Evolutionary conservation across 2,329 filamentous ascomycete species (phyloP).

Genomic region (Cladosporium sp.): DNA sequence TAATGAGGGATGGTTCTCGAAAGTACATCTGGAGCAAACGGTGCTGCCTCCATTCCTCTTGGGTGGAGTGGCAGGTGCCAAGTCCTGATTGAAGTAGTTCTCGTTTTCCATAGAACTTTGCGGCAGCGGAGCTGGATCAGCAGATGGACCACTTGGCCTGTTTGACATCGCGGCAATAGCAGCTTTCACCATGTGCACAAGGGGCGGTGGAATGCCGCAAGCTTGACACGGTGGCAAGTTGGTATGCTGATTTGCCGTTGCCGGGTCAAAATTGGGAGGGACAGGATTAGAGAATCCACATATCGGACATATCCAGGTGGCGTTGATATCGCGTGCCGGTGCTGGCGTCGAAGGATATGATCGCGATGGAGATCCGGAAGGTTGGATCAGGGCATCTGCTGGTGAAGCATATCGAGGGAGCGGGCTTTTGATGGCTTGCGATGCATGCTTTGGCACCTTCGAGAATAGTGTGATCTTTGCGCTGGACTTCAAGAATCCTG

Average conservation of each 20-base stretch:
- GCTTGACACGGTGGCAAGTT: slow-evolving; percentile 82
- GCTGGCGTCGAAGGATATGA: slow-evolving; percentile 43
- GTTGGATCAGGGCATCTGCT: slow-evolving; percentile 36
- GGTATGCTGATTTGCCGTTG: slow-evolving; percentile 72
- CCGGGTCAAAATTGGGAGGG: slow-evolving; percentile 88
- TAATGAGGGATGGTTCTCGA: slow-evolving; percentile 85
- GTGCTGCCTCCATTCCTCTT: not conserved
- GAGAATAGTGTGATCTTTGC: slow-evolving; percentile 86
- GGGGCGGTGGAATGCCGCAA: slow-evolving; percentile 87
- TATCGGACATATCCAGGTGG: slow-evolving; percentile 94
- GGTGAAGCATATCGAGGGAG: slow-evolving; percentile 45
- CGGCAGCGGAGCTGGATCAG: not conserved
- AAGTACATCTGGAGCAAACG: slow-evolving; percentile 81
- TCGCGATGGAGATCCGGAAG: slow-evolving; percentile 45
- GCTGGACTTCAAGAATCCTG: slow-evolving; percentile 91
- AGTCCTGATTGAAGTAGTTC: not conserved
- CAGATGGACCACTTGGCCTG: slow-evolving; percentile 34
- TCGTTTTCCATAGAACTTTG: not conserved
- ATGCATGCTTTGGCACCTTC: slow-evolving; percentile 62
- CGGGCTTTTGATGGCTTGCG: slow-evolving; percentile 48
- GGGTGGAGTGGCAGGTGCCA: not conserved
- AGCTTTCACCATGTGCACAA: slow-evolving; percentile 80
- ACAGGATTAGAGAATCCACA: slow-evolving; percentile 93
- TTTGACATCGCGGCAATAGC: slow-evolving; percentile 71
- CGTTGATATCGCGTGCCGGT: slow-evolving; percentile 48